Evolutionary conservation across 2,329 filamentous ascomycete species (phyloP), one percentile per base, ranked within the genome.

Genomic region (Aureobasidium sp.): DNA sequence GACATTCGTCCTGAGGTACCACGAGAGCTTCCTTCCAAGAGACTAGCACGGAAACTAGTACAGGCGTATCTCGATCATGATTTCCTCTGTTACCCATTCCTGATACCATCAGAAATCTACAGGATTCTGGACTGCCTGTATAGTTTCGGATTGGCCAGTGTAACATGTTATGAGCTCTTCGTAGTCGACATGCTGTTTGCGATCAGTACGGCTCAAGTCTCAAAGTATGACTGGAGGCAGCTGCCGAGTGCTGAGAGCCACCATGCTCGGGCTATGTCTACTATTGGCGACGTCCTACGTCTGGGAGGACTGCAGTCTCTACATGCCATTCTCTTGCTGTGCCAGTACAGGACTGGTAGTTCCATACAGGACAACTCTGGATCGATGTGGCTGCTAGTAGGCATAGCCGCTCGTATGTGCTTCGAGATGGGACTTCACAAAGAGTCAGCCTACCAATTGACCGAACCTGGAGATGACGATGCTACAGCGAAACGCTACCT

Each of bases 381-480:
- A 5, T 63, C 75, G 58, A 72, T 79, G 32, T 79, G 77, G 76
- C 76, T 79, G 63, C 69, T 78, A 2, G 75, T 78, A 13, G 75
- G 76, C 0, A 72, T 77, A 8, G 75, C 76, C 1, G 74, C 74
- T 0, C 69, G 75, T 7, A 76, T 75, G 34, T 75, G 75, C 65
- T 76, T 91, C 32, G 89, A 91, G 72, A 78, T 78, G 50, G 76
- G 76, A 0, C 63, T 78, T 0, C 76, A 78, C 62, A 70, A 74
- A 32, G 73, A 75, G 15, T 68, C 74, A 1, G 70, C 69, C 0
- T 78, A 77, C 59, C 61, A 66, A 3, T 21, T 69, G 4, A 54
- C 65, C 0, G 47, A 47, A 8, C 11, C 45, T 15, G 27, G n/a
- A 21, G 52, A 59, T 5, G 44, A 57, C 2, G 59, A 63, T 5